Evolutionary conservation across 805 yeast species (phyloP).

Genomic region (Grigorovia transvaalensis): DNA sequence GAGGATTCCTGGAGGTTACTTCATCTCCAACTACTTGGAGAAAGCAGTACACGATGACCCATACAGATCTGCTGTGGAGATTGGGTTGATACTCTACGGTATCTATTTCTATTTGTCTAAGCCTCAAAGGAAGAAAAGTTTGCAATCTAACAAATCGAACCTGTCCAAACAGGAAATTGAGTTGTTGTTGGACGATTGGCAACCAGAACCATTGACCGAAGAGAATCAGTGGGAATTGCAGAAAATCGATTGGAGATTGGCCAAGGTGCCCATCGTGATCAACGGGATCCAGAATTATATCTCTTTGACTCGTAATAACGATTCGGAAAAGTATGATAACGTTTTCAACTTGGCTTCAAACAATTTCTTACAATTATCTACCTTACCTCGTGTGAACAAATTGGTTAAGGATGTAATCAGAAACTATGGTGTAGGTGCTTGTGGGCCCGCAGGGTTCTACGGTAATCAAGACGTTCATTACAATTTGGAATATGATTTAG

Average conservation of each 20-base stretch:
- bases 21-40: slow-evolving; percentile 56
- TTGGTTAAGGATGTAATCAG: slow-evolving; percentile 50
- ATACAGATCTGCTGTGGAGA: slow-evolving; percentile 72
- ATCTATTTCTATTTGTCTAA: slow-evolving; percentile 61
- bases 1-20: slow-evolving; percentile 22
- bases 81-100: slow-evolving; percentile 69
- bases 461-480: slow-evolving; percentile 91
- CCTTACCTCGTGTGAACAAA: slow-evolving; percentile 35
- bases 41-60: slow-evolving; percentile 93
- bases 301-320: slow-evolving; percentile 20
- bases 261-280: slow-evolving; percentile 50
- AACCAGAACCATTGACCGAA: slow-evolving; percentile 72
- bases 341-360: slow-evolving; percentile 60
- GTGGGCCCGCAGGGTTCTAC: slow-evolving; percentile 97
- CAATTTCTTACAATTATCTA: slow-evolving; percentile 61
- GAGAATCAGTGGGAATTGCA: slow-evolving; percentile 36
- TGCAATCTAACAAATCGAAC: slow-evolving; percentile 59
- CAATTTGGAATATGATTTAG: slow-evolving; percentile 62
- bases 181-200: slow-evolving; percentile 82
- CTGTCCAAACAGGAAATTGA: slow-evolving; percentile 58
- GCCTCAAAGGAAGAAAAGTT: slow-evolving; percentile 68
- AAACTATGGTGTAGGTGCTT: slow-evolving; percentile 88
- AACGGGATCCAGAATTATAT: slow-evolving; percentile 38
- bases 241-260: slow-evolving; percentile 42
- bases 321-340: slow-evolving; percentile 20